Conservation (phyloP, 495 filamentous ascomycete species). For the Endocarpon pusillum region DNA sequence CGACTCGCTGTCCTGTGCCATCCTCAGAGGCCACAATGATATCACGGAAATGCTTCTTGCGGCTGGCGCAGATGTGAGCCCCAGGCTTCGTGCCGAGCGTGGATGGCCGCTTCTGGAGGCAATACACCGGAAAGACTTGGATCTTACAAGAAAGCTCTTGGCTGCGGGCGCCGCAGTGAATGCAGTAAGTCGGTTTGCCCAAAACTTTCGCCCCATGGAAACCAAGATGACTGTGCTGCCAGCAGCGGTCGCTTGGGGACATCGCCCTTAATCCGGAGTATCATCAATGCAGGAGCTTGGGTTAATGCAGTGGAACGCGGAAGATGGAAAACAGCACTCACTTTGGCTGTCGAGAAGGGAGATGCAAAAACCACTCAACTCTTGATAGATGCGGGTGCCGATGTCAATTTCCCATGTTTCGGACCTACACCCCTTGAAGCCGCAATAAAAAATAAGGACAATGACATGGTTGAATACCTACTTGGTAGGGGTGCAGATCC, state of each 20-base stretch:
- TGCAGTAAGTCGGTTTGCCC: neutral
- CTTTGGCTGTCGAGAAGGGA: neutral
- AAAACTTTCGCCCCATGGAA: neutral
- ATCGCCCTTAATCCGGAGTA: slow-evolving; percentile 2
- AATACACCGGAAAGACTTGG: neutral
- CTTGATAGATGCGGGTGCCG: slow-evolving; percentile 10
- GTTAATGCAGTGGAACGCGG: neutral
- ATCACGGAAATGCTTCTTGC: neutral
- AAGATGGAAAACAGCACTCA: neutral
- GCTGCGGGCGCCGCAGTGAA: neutral
- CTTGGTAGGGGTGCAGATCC: neutral
- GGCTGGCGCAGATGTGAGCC: neutral
- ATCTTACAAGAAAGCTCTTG: neutral
- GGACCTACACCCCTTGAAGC: slow-evolving; percentile 5
- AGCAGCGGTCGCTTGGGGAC: slow-evolving; percentile 4
- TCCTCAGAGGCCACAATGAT: slow-evolving; percentile 1
- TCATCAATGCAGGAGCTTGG: neutral
- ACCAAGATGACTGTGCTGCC: neutral
- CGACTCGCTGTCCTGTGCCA: slow-evolving; percentile 1
- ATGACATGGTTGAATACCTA: slow-evolving; percentile 2
- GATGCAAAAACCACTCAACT: neutral
- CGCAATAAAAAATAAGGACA: slow-evolving; percentile 2
- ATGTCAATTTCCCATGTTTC: slow-evolving; percentile 10
- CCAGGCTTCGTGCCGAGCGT: neutral
- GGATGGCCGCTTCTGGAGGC: neutral